Evolutionary conservation across 345 rosid species (phyloP), one percentile per base, ranked within the genome.

Genomic region (Acer saccharum): DNA sequence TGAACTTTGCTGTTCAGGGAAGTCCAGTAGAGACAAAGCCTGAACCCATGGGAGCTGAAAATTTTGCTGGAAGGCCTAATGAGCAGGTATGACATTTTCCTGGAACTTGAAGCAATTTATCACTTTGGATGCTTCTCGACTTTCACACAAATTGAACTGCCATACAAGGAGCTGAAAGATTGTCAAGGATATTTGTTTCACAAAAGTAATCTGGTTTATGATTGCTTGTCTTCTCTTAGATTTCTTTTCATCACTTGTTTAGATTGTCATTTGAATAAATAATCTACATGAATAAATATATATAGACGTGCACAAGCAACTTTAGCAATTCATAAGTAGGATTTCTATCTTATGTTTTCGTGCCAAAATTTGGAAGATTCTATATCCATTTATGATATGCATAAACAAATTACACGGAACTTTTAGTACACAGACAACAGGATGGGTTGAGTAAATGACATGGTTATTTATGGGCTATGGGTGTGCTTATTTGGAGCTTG

Each of bases 11-110:
- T 12, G 43, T 80, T 44, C 68, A 87, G 90, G 90, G 71, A 70
- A 87, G 88, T 80, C 82, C 82, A 70, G 82, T 75, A 57, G 90
- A 87, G 68, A 79, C 60, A 62, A 87, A 87, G 62, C 86, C 85
- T 50, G 76, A 46, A 35, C 76, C 74, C 57, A 39, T 77, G 72
- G 81, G 72, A 74, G 54, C 84, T 54, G 74, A 71, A 39, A 78
- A 72, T 70, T 60, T 60, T 57, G 54, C 80, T 43, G 20, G 72
- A 68, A 81, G 70, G 78, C 79, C 81, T 52, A 73, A 81, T 64
- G 84, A 78, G 60, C 83, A 83, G 88, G 90, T 83, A 69, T 29
- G 68, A 1, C 60, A 3, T 46, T 65, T 76, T 77, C 46, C 72
- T 23, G 20, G 71, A 35, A 7, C 10, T 65, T 43, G 21, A 58